Evolutionary conservation across 169 alveolate species (phyloP).

Genomic region (Plasmodium relictum): DNA sequence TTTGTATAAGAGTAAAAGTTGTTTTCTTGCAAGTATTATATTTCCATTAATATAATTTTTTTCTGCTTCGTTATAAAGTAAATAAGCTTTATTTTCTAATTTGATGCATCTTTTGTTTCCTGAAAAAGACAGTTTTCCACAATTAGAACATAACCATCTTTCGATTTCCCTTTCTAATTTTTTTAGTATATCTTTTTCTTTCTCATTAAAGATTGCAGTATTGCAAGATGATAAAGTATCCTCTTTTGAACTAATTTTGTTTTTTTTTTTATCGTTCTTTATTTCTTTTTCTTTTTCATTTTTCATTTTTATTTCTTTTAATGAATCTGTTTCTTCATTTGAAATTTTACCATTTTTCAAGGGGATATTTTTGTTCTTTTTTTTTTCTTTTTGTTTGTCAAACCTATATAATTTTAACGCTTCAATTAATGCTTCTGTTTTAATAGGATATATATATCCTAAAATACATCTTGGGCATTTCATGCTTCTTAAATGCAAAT

Average conservation of each 20-base stretch:
- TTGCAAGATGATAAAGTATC: neutral
- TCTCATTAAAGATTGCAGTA: neutral
- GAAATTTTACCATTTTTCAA: neutral
- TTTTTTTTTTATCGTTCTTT: neutral
- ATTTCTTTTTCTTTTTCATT: neutral
- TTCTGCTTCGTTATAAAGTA: constrained; percentile 80
- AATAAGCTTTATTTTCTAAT: constrained; percentile 80
- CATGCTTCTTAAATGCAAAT: constrained; percentile 82
- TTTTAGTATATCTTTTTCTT: constrained; percentile 45
- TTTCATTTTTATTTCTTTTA: neutral
- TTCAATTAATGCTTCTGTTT: constrained; percentile 44
- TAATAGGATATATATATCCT: constrained; percentile 82
- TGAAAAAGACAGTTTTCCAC: constrained; percentile 81
- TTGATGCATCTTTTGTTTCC: constrained; percentile 71
- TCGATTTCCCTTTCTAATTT: constrained; percentile 63
- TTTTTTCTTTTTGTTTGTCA: constrained; percentile 17
- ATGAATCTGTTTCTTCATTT: neutral
- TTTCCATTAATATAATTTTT: constrained; percentile 82
- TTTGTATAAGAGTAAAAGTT: constrained; percentile 80
- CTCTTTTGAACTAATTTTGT: too few relatives aligned
- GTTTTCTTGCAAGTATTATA: constrained; percentile 80
- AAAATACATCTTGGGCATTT: constrained; percentile 84
- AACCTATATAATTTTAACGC: constrained; percentile 74
- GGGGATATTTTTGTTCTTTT: neutral
- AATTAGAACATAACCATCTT: constrained; percentile 85